Percentiles rank a stretch among this genome's conserved stretches.
Evolutionary conservation across 495 filamentous ascomycete genomes (phyloP).

Genomic region (Aspergillus baeticus): DNA sequence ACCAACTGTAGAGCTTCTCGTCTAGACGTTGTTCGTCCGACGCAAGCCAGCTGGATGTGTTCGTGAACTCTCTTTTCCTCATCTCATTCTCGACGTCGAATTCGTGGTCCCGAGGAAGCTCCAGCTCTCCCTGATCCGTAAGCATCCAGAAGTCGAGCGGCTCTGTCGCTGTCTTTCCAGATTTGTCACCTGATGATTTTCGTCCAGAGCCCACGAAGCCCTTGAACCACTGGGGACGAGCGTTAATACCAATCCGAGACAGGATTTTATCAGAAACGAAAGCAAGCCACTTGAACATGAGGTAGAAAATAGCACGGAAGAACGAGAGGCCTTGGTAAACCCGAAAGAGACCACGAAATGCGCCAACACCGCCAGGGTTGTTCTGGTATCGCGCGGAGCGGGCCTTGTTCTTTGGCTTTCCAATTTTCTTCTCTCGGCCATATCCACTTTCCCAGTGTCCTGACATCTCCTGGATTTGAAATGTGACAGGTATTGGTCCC

Average conservation of each 20-base stretch:
- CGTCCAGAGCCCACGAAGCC: conserved; percentile 26
- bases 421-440: conserved; percentile 58
- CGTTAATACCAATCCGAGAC: conserved; percentile 57
- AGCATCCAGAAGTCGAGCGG: conserved; percentile 61
- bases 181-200: conserved; percentile 17
- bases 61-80: conserved; percentile 52
- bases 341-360: conserved; percentile 67
- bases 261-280: conserved; percentile 54
- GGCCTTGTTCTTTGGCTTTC: conserved; percentile 47
- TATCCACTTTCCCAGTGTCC: conserved; percentile 61
- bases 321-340: conserved; percentile 74
- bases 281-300: conserved; percentile 60
- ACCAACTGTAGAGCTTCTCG: conserved; percentile 74
- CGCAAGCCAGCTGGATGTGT: conserved; percentile 27
- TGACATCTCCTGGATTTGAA: conserved; percentile 33
- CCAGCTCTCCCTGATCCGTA: conserved; percentile 53
- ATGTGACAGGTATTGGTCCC: conserved; percentile 28
- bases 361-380: conserved; percentile 67
- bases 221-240: conserved; percentile 62
- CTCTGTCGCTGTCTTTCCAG: conserved; percentile 20
- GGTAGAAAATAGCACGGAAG: conserved; percentile 66
- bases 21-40: conserved; percentile 66
- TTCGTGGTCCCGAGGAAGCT: conserved; percentile 54
- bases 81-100: conserved; percentile 80
- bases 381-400: conserved; percentile 38